Base-by-base conservation (phyloP, 768 basidiomycete genomes). In the Russula griseocarnosa region DNA sequence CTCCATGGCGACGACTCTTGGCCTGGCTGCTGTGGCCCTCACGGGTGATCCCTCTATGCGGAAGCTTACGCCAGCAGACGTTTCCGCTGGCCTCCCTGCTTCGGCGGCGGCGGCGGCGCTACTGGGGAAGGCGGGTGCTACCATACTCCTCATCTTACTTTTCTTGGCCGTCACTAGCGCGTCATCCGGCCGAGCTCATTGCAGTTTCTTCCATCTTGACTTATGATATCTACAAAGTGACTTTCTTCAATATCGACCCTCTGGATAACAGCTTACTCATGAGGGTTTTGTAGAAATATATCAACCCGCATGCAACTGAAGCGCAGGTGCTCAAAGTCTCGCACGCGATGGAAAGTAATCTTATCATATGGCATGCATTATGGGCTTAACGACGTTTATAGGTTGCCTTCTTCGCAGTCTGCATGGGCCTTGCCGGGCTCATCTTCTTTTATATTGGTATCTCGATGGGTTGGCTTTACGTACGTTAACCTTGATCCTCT, bases 401-500 rank as follows among this genome's bases (percentile, higher is more conserved):
- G 85, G 86, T 92, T 36, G 83, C 77, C 0, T 72, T 83, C 30
- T 92, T 88, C 70, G 90, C 88, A 0, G 69, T 93, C 46, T 79
- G 90, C 40, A 93, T 92, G 82, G 92, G 86, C 24, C 69, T 93
- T n/a, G 86, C 88, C 0, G 92, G 92, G 0, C 73, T 89, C 34
- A 87, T 92, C 57, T 96, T 96, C 79, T 92, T 79, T 75, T 94
- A 89, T 73, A 92, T 94, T 67, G 93, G 93, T 8, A 86, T 95
- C 30, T 91, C 88, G 28, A 88, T 95, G 88, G 93, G 93, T 24
- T 95, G 92, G 91, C 85, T 95, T 60, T 94, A 94, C 68, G 88
- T 91, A 67, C 55, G 87, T 79, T 26, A 26, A n/a, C n/a, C 47
- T 30, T 5, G 13, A 24, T 16, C 38, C 22, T 49, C 28, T 8